Evolutionary conservation across 2,329 filamentous ascomycete genomes (phyloP).

Genomic region (Pseudogymnoascus sp.): DNA sequence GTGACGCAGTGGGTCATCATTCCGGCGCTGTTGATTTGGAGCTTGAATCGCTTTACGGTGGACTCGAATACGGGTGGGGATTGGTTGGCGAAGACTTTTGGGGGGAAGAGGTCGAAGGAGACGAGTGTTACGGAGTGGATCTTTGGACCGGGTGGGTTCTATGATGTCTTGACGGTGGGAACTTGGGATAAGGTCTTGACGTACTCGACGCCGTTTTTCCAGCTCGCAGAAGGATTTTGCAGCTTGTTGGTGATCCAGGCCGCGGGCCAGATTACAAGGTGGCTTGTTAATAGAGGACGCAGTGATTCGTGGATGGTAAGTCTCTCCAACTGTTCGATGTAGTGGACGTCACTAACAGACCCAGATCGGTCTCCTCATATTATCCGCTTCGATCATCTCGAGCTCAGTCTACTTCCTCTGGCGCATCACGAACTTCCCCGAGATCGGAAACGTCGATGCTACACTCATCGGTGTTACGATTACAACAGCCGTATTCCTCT

Average conservation of each 20-base stretch:
- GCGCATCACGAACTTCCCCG: constrained; percentile 87
- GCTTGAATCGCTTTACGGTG: constrained; percentile 88
- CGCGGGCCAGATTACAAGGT: constrained; percentile 85
- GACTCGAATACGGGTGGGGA: constrained; percentile 64
- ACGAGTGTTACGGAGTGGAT: constrained; percentile 74
- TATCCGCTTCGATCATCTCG: constrained; percentile 86
- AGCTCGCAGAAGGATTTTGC: constrained; percentile 92
- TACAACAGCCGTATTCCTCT: constrained; percentile 86
- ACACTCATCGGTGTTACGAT: constrained; percentile 87
- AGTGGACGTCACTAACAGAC: constrained; percentile 9
- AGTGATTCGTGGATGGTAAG: constrained; percentile 95
- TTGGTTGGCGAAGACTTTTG: constrained; percentile 78
- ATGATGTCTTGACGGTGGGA: constrained; percentile 74
- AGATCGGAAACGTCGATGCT: constrained; percentile 86
- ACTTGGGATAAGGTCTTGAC: constrained; percentile 81
- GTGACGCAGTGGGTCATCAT: constrained; percentile 81
- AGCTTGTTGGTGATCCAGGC: constrained; percentile 93
- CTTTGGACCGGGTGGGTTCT: constrained; percentile 74
- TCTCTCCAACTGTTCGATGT: constrained; percentile 17
- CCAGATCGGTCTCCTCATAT: constrained; percentile 77
- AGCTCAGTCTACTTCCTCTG: constrained; percentile 94
- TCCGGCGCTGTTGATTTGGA: constrained; percentile 84
- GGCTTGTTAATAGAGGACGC: constrained; percentile 78
- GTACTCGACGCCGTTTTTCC: constrained; percentile 91
- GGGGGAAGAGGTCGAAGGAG: constrained; percentile 55